Evolutionary conservation across 345 rosid species (phyloP).

Genomic region (Ceriops tagal): DNA sequence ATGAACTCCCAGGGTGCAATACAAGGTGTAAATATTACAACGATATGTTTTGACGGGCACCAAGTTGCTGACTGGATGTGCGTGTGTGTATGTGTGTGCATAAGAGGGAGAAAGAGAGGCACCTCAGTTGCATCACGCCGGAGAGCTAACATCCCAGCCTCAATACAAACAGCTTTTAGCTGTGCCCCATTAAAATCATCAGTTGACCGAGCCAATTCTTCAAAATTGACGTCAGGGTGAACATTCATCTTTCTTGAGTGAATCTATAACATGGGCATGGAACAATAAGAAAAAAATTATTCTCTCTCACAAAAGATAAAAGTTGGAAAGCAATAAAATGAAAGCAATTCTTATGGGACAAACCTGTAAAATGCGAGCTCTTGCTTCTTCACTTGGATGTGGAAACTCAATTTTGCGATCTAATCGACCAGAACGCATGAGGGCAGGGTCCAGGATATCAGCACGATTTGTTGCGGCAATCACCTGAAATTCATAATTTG

Average conservation of each 20-base stretch:
- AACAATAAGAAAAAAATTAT: not conserved
- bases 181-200: constrained; percentile 99
- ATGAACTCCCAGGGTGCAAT: not conserved
- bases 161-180: constrained; percentile 96
- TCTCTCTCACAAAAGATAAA: not conserved
- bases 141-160: constrained; percentile 99
- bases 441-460: constrained; percentile 97
- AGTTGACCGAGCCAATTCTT: constrained; percentile 96
- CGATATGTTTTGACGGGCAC: too few species aligned
- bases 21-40: not conserved
- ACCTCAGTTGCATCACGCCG: constrained; percentile 99
- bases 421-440: constrained; percentile 97
- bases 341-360: not conserved
- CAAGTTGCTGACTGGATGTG: not conserved
- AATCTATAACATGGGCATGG: constrained; percentile 43
- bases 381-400: constrained; percentile 97
- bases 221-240: constrained; percentile 92
- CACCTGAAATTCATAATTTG: constrained; percentile 46
- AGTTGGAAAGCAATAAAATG: not conserved
- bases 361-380: constrained; percentile 95
- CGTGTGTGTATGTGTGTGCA: not conserved
- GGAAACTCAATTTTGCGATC: constrained; percentile 99
- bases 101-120: constrained; percentile 6
- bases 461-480: constrained; percentile 99
- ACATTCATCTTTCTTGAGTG: constrained; percentile 99